Percentiles rank a stretch among this genome's conserved stretches.
These are phyloP conservation scores for Apiotrichum porosum DNA, from an alignment of 1,284 basidiomycete genomes.

Conservation along the genomic window DNA sequence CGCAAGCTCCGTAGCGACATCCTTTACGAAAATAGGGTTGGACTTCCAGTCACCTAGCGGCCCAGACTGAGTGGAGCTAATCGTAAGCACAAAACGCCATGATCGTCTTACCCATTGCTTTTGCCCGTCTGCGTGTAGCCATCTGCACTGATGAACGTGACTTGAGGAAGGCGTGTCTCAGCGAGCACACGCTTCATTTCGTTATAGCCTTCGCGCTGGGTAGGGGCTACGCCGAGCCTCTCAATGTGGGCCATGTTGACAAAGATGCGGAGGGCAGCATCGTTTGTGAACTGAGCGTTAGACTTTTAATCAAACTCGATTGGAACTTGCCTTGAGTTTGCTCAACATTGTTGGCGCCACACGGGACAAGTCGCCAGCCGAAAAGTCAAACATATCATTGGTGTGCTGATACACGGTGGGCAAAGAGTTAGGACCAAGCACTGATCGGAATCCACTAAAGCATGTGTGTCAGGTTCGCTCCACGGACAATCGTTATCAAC, in stretches of 20 bases:
- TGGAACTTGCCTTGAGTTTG: slow-evolving; percentile 69
- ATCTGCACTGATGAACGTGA: slow-evolving; percentile 29
- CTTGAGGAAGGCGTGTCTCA: neutral
- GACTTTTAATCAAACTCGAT: too few species aligned
- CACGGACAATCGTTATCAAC: neutral
- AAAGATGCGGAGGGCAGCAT: slow-evolving; percentile 71
- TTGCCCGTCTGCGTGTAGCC: slow-evolving; percentile 2
- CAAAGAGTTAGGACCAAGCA: neutral
- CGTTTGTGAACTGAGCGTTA: slow-evolving; percentile 73
- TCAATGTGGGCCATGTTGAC: slow-evolving; percentile 75
- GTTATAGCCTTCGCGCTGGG: slow-evolving; percentile 59
- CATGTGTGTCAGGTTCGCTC: neutral
- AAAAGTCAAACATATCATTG: slow-evolving; percentile 73
- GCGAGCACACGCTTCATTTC: slow-evolving; percentile 52
- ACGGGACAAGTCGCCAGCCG: slow-evolving; percentile 59
- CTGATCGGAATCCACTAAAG: neutral
- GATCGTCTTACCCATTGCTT: neutral
- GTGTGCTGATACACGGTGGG: neutral
- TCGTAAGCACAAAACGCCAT: too few species aligned
- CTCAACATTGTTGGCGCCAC: slow-evolving; percentile 70
- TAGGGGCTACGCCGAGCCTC: slow-evolving; percentile 60
- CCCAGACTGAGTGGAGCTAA: slow-evolving; percentile 9
- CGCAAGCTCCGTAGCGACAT: slow-evolving; percentile 17
- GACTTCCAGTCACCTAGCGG: slow-evolving; percentile 21
- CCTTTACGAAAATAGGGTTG: slow-evolving; percentile 23